A percentile compares a stretch with the other conserved stretches of the same genome.
Evolutionary conservation across 1,139 yeast species (phyloP).

Genomic region (Geotrichum europaeum): DNA sequence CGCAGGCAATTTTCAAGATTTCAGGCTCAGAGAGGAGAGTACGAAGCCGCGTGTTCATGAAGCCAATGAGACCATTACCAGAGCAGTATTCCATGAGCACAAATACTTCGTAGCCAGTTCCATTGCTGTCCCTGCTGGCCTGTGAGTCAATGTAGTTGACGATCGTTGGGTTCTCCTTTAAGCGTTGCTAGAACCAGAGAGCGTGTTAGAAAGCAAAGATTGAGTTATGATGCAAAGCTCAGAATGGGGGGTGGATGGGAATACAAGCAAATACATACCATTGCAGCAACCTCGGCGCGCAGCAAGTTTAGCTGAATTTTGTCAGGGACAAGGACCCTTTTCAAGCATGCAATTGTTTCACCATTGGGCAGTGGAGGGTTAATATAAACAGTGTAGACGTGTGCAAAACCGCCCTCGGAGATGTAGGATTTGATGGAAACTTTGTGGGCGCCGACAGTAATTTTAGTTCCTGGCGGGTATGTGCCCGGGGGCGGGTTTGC

Average conservation of each 20-base stretch:
- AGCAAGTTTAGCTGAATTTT: slow-evolving; percentile 60
- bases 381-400: slow-evolving; percentile 56
- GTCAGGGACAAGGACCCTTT: slow-evolving; percentile 71
- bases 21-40: slow-evolving; percentile 79
- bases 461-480: slow-evolving; percentile 54
- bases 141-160: slow-evolving; percentile 92
- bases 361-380: slow-evolving; percentile 22
- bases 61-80: slow-evolving; percentile 80
- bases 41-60: slow-evolving; percentile 85
- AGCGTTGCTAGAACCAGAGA: slow-evolving; percentile 43
- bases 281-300: slow-evolving; percentile 76
- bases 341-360: slow-evolving; percentile 48
- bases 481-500: slow-evolving; percentile 42
- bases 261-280: slow-evolving; percentile 34
- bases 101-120: slow-evolving; percentile 71
- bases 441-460: slow-evolving; percentile 62
- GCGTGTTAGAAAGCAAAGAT: background rate
- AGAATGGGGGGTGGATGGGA: too few relatives aligned
- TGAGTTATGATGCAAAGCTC: background rate
- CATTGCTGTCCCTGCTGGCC: slow-evolving; percentile 56
- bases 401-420: slow-evolving; percentile 76
- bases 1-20: slow-evolving; percentile 74
- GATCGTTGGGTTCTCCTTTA: slow-evolving; percentile 69
- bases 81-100: slow-evolving; percentile 87
- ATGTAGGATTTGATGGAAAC: slow-evolving; percentile 54